phyloP scores from a whole-genome alignment of 73 alveolate genomes.

The Tetrahymena malaccensis region DNA sequence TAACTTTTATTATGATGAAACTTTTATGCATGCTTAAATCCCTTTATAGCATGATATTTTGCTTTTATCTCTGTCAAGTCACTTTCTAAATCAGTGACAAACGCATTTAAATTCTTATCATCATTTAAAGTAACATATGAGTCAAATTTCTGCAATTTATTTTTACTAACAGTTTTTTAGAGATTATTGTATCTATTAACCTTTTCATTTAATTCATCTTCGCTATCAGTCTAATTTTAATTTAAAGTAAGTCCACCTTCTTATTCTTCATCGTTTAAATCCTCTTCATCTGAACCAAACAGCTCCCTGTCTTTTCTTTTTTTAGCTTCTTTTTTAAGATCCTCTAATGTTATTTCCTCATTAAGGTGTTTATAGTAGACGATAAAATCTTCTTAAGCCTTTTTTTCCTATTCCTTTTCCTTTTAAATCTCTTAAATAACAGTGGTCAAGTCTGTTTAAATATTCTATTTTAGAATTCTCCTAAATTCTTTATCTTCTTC shows the following conservation, averaged over 20 bases:
- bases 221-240: neutral
- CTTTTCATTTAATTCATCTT: neutral
- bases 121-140: neutral
- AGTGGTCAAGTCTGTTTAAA: neutral
- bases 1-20: neutral
- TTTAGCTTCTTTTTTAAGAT: neutral
- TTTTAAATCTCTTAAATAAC: neutral
- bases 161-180: neutral
- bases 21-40: neutral
- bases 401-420: neutral
- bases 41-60: neutral
- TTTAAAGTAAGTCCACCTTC: neutral
- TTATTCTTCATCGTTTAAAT: neutral
- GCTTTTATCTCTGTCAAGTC: neutral
- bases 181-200: neutral
- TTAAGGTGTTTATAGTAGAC: neutral
- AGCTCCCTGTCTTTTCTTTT: neutral
- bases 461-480: neutral
- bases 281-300: neutral
- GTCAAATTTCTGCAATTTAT: neutral
- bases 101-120: neutral
- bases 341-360: neutral
- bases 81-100: neutral
- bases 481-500: neutral
- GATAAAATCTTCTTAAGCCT: neutral